Evolutionary conservation across 2,329 filamentous ascomycete species (phyloP), one percentile per base, ranked within the genome.

Genomic region (Blastomyces gilchristii): DNA sequence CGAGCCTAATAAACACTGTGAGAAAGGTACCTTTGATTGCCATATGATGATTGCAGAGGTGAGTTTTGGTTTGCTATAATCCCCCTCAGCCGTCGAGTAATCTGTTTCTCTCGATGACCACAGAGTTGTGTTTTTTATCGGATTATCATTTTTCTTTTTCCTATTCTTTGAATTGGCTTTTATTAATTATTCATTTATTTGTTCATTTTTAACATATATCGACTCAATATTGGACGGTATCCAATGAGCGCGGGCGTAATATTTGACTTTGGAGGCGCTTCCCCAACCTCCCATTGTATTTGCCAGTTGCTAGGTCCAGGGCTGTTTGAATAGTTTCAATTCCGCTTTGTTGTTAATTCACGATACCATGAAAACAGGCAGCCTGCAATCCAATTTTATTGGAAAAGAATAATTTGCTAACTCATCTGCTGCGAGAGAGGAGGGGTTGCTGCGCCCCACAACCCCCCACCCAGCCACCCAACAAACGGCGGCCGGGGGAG

Each of bases 21-120:
- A 89, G 61, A 89, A 87, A 70, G 94, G 94, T 66, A 97, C 93
- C 16, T 99, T 99, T 75, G 94, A 99, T 78, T 99, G 94, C 83
- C 94, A 99, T 79, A 97, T 99, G 94, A 99, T 99, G 94, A 96
- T 99, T 74, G 87, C 91, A 71, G 93, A 99, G 88, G 90, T 93
- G 82, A 69, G 62, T 34, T n/a, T n/a, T 53, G n/a, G 6, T 34
- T 34, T 53, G 7, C 8, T 18, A 8, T n/a, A 5, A 14, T 16
- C 16, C 28, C 12, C 2, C 12, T 37, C 14, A 7, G 5, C 12
- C 11, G 5, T 50, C 6, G 3, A 28, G 28, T 28, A 28, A 28
- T 28, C 8, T 50, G 22, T 50, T 50, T 50, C 28, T 4, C 28
- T 28, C 28, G 28, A 28, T 28, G 28, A 28, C 12, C 4, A 5